Percentiles rank a stretch among this genome's conserved stretches.
These are phyloP conservation scores for Curvularia verruculosa DNA, from an alignment of 2,329 filamentous ascomycete species.

Conservation along the genomic window DNA sequence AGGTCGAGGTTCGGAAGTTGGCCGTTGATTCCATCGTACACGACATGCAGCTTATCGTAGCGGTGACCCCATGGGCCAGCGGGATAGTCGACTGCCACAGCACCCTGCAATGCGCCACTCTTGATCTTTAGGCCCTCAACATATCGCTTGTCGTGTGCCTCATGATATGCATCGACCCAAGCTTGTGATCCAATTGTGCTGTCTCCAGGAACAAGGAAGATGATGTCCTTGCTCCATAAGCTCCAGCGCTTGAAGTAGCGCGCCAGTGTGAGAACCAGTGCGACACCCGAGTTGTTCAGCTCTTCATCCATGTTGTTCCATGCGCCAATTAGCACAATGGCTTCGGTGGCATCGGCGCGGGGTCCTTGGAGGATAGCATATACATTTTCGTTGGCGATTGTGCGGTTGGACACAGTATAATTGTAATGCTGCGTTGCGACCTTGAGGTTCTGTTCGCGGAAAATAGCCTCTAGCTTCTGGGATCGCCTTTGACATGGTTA, in stretches of 20 bases:
- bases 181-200: constrained; percentile 90
- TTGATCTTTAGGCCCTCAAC: constrained; percentile 84
- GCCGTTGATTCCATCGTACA: constrained; percentile 95
- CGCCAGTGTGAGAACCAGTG: constrained; percentile 82
- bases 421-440: constrained; percentile 86
- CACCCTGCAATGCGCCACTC: constrained; percentile 90
- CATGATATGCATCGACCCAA: constrained; percentile 98
- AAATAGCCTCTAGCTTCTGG: constrained; percentile 74
- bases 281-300: constrained; percentile 85
- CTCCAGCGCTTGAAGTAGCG: constrained; percentile 98
- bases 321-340: constrained; percentile 87
- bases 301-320: constrained; percentile 82
- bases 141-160: constrained; percentile 73
- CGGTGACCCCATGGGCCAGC: constrained; percentile 70
- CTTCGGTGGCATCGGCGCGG: constrained; percentile 93
- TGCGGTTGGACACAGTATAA: constrained; percentile 77
- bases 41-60: constrained; percentile 86
- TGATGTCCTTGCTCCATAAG: constrained; percentile 98
- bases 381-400: constrained; percentile 81
- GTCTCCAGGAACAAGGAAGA: constrained; percentile 86
- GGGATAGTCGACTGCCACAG: constrained; percentile 90
- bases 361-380: constrained; percentile 94
- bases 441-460: constrained; percentile 82
- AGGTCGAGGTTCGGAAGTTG: constrained; percentile 95
- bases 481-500: constrained; percentile 59